Conservation (phyloP, 2,329 filamentous ascomycete species). For the Colletotrichum chlorophyti region DNA sequence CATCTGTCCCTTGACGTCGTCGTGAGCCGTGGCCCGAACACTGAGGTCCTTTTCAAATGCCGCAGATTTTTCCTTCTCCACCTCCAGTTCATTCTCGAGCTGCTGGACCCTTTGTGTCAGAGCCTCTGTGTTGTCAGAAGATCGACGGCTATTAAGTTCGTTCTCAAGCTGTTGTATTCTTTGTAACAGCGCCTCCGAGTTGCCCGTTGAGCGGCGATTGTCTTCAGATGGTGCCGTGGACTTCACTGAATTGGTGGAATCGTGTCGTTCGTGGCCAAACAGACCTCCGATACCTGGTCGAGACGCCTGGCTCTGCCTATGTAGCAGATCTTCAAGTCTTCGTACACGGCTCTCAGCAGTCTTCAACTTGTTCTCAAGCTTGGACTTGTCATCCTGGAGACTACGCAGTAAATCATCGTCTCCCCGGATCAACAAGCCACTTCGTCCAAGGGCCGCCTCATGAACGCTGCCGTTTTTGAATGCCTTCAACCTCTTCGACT, state of each 20-base stretch:
- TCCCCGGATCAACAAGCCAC: constrained; percentile 83
- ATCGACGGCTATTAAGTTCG: constrained; percentile 47
- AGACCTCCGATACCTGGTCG: constrained; percentile 60
- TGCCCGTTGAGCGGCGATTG: constrained; percentile 54
- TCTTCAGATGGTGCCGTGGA: constrained; percentile 48
- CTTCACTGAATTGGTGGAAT: constrained; percentile 56
- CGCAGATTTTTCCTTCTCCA: constrained; percentile 73
- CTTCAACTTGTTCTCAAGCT: constrained; percentile 75
- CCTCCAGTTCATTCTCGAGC: constrained; percentile 63
- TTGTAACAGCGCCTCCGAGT: constrained; percentile 51
- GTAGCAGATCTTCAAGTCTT: constrained; percentile 88
- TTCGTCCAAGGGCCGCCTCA: constrained; percentile 86
- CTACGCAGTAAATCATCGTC: constrained; percentile 81
- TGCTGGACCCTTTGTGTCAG: constrained; percentile 58
- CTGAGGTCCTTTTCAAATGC: constrained; percentile 75
- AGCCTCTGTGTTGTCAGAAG: constrained; percentile 54
- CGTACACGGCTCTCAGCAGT: constrained; percentile 90
- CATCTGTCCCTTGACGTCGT: constrained; percentile 71
- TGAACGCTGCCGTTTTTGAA: constrained; percentile 98
- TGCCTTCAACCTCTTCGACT: constrained; percentile 84
- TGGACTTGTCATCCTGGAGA: constrained; percentile 83
- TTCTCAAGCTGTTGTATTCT: constrained; percentile 70
- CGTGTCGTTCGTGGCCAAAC: constrained; percentile 59
- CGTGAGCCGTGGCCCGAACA: constrained; percentile 61
- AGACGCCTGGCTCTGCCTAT: constrained; percentile 74